Evolutionary conservation across 192 early-diverging fungal species (phyloP).

Genomic region (Coemansia sp.): DNA sequence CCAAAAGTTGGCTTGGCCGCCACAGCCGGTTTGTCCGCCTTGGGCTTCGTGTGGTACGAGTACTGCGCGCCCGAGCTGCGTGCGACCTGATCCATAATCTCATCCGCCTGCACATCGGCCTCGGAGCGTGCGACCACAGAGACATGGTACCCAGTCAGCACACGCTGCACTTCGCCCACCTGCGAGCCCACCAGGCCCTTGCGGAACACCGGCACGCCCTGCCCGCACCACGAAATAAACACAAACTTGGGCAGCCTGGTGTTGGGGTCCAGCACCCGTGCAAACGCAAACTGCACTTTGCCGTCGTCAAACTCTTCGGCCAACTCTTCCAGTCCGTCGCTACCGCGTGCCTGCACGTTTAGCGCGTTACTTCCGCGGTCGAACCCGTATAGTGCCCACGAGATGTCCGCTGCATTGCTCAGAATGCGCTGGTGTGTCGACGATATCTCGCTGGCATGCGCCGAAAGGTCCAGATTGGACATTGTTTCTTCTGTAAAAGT

Average conservation of each 20-base stretch:
- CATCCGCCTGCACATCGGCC: constrained; percentile 75
- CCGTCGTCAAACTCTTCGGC: constrained; percentile 88
- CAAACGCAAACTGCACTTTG: constrained; percentile 89
- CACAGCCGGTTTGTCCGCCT: constrained; percentile 13
- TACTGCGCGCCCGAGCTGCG: constrained; percentile 90
- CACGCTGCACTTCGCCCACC: constrained; percentile 68
- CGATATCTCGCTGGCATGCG: constrained; percentile 63
- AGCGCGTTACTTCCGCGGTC: constrained; percentile 65
- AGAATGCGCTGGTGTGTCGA: constrained; percentile 68
- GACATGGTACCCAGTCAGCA: constrained; percentile 70
- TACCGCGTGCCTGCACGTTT: constrained; percentile 59
- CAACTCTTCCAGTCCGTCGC: constrained; percentile 81
- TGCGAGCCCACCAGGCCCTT: constrained; percentile 88
- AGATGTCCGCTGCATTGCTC: constrained; percentile 54
- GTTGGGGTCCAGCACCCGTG: constrained; percentile 79
- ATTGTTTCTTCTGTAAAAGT: constrained; percentile 10
- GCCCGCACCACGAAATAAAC: constrained; percentile 93
- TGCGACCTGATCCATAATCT: constrained; percentile 82
- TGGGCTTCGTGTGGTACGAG: constrained; percentile 56
- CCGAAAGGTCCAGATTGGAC: constrained; percentile 68
- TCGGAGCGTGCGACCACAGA: constrained; percentile 84
- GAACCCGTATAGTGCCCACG: constrained; percentile 77
- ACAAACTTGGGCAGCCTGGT: constrained; percentile 85
- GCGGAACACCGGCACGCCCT: constrained; percentile 85
- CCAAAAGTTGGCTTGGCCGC: constrained; percentile 44